Percentiles rank a stretch among this genome's conserved stretches.
Evolutionary conservation across 2,329 filamentous ascomycete genomes (phyloP).

Genomic region (Cytospora piceicola): DNA sequence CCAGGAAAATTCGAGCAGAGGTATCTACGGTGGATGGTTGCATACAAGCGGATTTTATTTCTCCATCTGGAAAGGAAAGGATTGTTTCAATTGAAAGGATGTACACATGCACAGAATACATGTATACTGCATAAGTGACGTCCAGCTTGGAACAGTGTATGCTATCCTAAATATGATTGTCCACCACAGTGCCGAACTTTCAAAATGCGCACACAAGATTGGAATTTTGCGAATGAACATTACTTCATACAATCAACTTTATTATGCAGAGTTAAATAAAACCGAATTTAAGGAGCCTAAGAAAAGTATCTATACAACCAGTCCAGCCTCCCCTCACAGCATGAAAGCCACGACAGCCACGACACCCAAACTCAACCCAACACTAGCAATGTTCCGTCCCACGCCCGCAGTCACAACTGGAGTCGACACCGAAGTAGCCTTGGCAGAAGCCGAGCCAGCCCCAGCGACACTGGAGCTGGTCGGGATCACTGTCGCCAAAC

Average conservation of each 20-base stretch:
- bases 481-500: slow-evolving; percentile 23
- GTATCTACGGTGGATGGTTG: too few relatives aligned
- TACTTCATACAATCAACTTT: neutral
- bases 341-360: slow-evolving; percentile 24
- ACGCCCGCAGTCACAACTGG: slow-evolving; percentile 26
- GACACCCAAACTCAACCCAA: slow-evolving; percentile 11
- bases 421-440: neutral
- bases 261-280: neutral
- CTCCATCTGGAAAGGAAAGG: too few relatives aligned
- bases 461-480: slow-evolving; percentile 8
- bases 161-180: neutral
- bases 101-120: too few relatives aligned
- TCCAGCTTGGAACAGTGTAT: neutral
- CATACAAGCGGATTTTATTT: too few relatives aligned
- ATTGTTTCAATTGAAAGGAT: too few relatives aligned
- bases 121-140: too few relatives aligned
- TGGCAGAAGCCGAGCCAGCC: neutral
- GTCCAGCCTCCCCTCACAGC: slow-evolving; percentile 10
- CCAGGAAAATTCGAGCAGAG: too few relatives aligned
- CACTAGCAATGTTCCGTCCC: neutral
- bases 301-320: neutral
- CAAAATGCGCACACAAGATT: neutral
- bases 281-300: slow-evolving; percentile 1
- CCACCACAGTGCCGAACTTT: neutral
- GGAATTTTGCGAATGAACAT: neutral